phyloP scores from a whole-genome alignment of 139 green algal genomes.

The Ostreobium quekettii region DNA sequence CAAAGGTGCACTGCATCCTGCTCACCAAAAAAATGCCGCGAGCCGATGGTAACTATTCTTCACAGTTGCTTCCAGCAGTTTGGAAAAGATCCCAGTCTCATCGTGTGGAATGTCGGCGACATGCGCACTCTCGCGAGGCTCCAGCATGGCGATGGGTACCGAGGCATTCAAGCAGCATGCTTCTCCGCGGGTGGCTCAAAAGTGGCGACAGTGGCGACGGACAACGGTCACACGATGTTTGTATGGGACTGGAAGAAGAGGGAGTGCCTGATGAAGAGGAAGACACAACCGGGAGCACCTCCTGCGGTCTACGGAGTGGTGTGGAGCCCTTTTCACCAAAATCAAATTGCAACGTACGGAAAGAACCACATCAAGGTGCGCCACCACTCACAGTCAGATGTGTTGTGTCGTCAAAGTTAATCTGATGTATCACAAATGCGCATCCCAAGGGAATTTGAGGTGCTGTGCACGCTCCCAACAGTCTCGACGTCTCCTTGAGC shows the following conservation, averaged over 20 bases:
- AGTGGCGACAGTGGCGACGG: slow-evolving; percentile 31
- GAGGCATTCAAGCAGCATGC: slow-evolving; percentile 36
- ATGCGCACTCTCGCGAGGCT: slow-evolving; percentile 22
- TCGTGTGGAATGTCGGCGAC: slow-evolving; percentile 31
- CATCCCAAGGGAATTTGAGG: no score
- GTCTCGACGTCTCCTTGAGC: no score
- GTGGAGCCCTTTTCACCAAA: slow-evolving; percentile 41
- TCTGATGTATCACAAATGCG: no score
- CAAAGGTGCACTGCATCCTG: neutral
- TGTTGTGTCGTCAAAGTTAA: no score
- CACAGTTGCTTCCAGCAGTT: no score
- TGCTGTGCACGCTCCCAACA: no score
- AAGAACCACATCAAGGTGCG: slow-evolving; percentile 50
- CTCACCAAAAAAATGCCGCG: no score
- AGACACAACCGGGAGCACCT: slow-evolving; percentile 37
- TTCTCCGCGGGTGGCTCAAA: slow-evolving; percentile 41
- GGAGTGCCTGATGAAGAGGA: slow-evolving; percentile 32
- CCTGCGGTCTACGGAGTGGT: slow-evolving; percentile 47
- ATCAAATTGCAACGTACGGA: slow-evolving; percentile 33
- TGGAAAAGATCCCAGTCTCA: slow-evolving; percentile 29
- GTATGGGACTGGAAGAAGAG: slow-evolving; percentile 34
- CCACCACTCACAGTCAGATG: no score
- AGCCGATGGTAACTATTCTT: no score
- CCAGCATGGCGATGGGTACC: slow-evolving; percentile 33
- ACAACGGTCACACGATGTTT: slow-evolving; percentile 43